Conservation (phyloP, 2,329 filamentous ascomycete genomes). For the Cryphonectria carpinicola region DNA sequence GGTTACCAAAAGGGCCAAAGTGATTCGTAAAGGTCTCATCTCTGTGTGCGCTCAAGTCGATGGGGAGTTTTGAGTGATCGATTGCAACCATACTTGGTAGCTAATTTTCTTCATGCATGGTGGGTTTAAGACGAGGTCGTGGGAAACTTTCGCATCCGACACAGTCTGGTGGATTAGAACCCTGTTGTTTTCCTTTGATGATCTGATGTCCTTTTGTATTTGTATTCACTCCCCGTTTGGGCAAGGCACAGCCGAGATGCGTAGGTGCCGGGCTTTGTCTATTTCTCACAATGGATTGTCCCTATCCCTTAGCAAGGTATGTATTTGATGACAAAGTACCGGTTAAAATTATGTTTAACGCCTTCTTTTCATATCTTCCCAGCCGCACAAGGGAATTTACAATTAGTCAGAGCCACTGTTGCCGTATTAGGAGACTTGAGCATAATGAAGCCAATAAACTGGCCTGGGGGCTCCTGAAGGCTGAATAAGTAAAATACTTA, state of each 20-base stretch:
- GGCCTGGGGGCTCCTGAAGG: neutral
- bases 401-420: neutral
- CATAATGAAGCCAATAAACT: neutral
- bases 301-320: too few species aligned
- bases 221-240: conserved; percentile 9
- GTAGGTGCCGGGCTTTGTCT: neutral
- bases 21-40: neutral
- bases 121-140: neutral
- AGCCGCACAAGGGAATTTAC: neutral
- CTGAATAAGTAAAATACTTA: neutral
- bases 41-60: neutral
- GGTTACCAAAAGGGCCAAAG: neutral
- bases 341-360: too few species aligned
- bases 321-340: neutral
- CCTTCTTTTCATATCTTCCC: neutral
- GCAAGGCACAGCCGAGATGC: neutral
- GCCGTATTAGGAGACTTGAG: too few species aligned
- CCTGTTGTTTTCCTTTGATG: neutral
- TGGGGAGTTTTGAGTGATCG: neutral
- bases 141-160: neutral
- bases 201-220: neutral
- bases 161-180: too few species aligned
- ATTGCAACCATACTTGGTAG: neutral
- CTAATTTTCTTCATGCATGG: neutral
- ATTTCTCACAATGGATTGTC: neutral